phyloP scores from a whole-genome alignment of 495 filamentous ascomycete species.

The Wilcoxina mikolae region DNA sequence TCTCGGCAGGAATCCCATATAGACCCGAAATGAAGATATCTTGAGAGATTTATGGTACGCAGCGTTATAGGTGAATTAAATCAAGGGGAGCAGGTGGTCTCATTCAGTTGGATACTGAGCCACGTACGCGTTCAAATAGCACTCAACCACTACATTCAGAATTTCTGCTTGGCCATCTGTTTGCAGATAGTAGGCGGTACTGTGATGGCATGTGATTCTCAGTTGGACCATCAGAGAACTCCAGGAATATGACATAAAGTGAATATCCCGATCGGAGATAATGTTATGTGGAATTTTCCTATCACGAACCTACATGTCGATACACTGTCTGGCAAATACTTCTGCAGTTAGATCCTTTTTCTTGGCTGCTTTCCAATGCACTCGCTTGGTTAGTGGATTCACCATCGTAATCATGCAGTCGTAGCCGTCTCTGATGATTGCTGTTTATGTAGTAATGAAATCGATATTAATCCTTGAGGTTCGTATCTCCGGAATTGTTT shows the following conservation, averaged over 20 bases:
- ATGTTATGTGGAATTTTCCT: constrained; percentile 3
- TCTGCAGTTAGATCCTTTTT: not conserved
- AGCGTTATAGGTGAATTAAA: too few relatives aligned
- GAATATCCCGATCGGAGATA: constrained; percentile 3
- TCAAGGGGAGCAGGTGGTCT: not conserved
- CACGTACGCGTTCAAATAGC: not conserved
- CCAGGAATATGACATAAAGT: constrained; percentile 8
- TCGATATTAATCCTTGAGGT: not conserved
- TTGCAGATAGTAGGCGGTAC: not conserved
- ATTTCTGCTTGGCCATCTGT: too few relatives aligned
- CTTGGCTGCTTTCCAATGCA: not conserved
- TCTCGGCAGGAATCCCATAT: not conserved
- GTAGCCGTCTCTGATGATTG: not conserved
- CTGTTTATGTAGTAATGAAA: not conserved
- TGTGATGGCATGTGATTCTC: not conserved
- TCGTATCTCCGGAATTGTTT: not conserved
- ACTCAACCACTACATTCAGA: not conserved
- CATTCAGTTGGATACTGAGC: not conserved
- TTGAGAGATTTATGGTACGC: not conserved
- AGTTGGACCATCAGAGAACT: not conserved
- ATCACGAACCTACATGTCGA: not conserved
- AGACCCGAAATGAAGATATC: not conserved
- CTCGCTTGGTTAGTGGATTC: not conserved
- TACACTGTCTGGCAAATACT: not conserved
- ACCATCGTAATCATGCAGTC: not conserved